These are phyloP conservation scores for Inonotus obliquus DNA, from an alignment of 1,284 basidiomycete species.

Conservation along the genomic window DNA sequence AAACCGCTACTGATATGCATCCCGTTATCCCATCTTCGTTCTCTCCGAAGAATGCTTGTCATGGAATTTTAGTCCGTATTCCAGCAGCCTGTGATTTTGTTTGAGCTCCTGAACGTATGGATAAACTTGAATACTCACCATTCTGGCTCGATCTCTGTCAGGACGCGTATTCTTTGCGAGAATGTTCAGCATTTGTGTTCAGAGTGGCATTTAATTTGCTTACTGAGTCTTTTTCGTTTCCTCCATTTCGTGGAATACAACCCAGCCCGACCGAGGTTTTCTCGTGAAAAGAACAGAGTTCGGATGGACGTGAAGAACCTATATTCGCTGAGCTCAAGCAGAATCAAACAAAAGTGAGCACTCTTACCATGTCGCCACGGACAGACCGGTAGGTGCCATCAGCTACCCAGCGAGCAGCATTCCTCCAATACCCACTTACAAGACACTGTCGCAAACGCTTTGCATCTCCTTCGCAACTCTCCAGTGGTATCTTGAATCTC, in stretches of 20 bases:
- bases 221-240: conserved; percentile 92
- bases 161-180: conserved; percentile 41
- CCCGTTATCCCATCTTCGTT: background rate
- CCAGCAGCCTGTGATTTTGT: conserved; percentile 36
- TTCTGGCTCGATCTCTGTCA: conserved; percentile 59
- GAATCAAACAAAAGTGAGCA: background rate
- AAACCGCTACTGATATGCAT: too few relatives aligned
- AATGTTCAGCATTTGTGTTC: conserved; percentile 12
- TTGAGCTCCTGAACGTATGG: conserved; percentile 12
- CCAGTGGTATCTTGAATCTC: conserved; percentile 72
- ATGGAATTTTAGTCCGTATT: conserved; percentile 45
- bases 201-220: conserved; percentile 25
- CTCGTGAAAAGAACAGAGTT: conserved; percentile 93
- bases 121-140: conserved; percentile 34
- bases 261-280: conserved; percentile 86
- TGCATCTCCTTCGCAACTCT: conserved; percentile 83
- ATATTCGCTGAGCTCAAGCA: background rate
- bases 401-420: conserved; percentile 83
- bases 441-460: conserved; percentile 79
- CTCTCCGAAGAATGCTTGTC: conserved; percentile 24
- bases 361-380: conserved; percentile 71
- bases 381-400: conserved; percentile 89
- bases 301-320: conserved; percentile 89
- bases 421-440: conserved; percentile 90
- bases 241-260: conserved; percentile 93